phyloP scores from a whole-genome alignment of 2,329 filamentous ascomycete species.

The Trichophyton verrucosum region DNA sequence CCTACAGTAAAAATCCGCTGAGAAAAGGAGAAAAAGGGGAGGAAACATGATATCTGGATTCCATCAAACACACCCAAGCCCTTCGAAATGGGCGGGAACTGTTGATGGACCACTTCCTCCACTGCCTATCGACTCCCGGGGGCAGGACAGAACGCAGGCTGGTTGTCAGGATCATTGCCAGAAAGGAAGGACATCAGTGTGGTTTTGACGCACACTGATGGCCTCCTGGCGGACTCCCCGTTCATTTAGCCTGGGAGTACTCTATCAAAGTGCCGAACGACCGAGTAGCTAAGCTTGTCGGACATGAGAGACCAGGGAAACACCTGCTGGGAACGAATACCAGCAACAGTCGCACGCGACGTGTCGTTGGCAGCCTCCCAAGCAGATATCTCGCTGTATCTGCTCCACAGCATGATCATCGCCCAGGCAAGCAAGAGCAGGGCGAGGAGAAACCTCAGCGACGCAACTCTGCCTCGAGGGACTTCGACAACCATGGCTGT shows the following conservation, averaged over 20 bases:
- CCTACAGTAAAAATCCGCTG: background rate
- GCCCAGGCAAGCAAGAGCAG: conserved; percentile 12
- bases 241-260: conserved; percentile 11
- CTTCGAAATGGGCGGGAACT: background rate
- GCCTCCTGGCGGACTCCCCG: background rate
- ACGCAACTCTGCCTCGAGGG: conserved; percentile 3
- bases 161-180: background rate
- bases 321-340: conserved; percentile 1
- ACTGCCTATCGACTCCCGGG: background rate
- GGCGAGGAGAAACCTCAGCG: conserved; percentile 4
- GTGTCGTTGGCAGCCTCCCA: conserved; percentile 14
- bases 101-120: background rate
- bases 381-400: background rate
- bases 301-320: conserved; percentile 7
- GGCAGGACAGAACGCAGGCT: background rate
- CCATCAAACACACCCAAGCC: background rate
- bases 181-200: background rate
- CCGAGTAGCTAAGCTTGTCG: conserved; percentile 8
- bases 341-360: conserved; percentile 5
- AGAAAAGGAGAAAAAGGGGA: background rate
- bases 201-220: background rate
- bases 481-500: conserved; percentile 8
- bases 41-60: background rate
- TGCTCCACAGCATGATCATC: conserved; percentile 6
- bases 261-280: conserved; percentile 12